Evolutionary conservation across 441 rosid species (phyloP), one percentile per base, ranked within the genome.

Genomic region (Adansonia grandidieri): DNA sequence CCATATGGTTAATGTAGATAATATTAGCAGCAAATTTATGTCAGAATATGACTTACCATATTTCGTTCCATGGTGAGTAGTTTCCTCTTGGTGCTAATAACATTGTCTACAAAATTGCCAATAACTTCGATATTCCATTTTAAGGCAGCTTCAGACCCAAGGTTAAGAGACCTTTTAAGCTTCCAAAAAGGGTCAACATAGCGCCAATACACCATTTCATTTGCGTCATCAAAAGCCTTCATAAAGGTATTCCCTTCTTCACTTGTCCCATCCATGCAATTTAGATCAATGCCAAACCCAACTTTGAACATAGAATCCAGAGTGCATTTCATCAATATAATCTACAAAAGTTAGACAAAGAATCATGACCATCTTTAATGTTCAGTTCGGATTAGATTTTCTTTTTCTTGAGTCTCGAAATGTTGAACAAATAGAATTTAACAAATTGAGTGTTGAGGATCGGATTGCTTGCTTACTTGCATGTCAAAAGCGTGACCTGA

Each of bases 301-400:
- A 95, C 97, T 89, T 95, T 89, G 82, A 91, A 90, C 22, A 93
- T 91, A 0, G 97, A 90, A 73, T 95, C 96, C 79, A 93, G 56
- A 11, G 93, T 81, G 80, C 74, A 86, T 80, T 85, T 87, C 97
- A 95, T 89, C 82, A 95, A 70, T 37, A 90, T 32, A 63, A 90
- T 91, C 96, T 95, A 24, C 66, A 40, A 7, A 61, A 37, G 42
- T 37, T 37, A 37, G 42, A 37, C 42, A 37, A 37, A 37, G 42
- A 37, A 37, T 37, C 42, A 37, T 37, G 42, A 37, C 42, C 42
- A 37, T 37, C 42, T 37, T 37, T 37, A 37, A 37, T 37, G 42
- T 37, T 37, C 42, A 37, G 42, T 37, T 37, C 42, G 42, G 42
- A 37, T 37, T 37, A 37, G 5, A 37, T 37, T 37, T 37, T 37